Evolutionary conservation across 2,329 filamentous ascomycete species (phyloP), one percentile per base, ranked within the genome.

Genomic region (Penicillium psychrosexuale): DNA sequence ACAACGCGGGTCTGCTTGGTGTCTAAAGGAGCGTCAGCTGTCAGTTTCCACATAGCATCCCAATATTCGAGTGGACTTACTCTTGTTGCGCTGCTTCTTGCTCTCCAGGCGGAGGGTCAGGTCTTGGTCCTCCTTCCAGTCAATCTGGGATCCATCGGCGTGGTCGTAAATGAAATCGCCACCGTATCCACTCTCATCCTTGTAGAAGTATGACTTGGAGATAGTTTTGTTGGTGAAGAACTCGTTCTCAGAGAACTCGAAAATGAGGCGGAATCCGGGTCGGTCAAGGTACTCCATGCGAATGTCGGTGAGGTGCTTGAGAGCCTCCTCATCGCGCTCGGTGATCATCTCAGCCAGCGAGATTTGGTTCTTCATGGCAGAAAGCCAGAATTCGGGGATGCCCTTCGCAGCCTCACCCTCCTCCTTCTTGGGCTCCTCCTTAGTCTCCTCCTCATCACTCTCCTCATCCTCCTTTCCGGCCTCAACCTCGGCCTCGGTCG

Each of bases 1-100:
- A 99, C 92, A 65, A 99, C 90, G 64, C 94, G 91, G 59, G 94
- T 99, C 77, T 99, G 94, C 82, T 99, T 99, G 66, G 94, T 99
- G 82, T 94, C 94, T 97, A 68, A 5, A 59, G 37, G 52, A 57
- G 67, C 5, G 31, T 15, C 1, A 34, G 11, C 15, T 22, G 37
- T 53, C 17, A 42, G 30, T 48, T 36, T 19, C 24, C 30, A 17
- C 8, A 11, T 49, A 12, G 31, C 5, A 17, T 8, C 13, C 12
- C 22, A 12, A 17, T 15, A 15, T 42, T n/a, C 11, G 13, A 28
- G 17, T 28, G 27, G 9, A 74, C 85, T 80, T 82, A 99, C 94
- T 97, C 86, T 97, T 99, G 81, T 99, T 99, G 62, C 94, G 86
- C 81, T 99, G 94, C 84, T 99, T 99, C 86, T 99, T 99, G 83